A percentile compares a stretch with the other conserved stretches of the same genome.
Conservation (phyloP, 371 early-diverging fungal species). For the Nematocida minor region DNA sequence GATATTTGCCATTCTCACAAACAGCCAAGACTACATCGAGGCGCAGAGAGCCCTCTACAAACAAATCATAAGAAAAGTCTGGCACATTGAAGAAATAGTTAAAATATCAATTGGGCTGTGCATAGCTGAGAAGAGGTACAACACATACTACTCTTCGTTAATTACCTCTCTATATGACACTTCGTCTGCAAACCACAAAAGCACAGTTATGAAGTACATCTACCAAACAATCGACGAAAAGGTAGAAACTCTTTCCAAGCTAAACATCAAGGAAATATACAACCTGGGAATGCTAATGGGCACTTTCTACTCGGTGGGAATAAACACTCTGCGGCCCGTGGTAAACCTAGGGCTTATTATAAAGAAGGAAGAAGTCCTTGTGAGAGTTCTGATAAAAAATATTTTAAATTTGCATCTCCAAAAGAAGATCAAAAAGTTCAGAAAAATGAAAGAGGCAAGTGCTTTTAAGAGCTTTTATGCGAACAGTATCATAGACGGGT, state of each 20-base stretch:
- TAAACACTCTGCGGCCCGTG: neutral
- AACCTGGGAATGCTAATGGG: slow-evolving; percentile 4
- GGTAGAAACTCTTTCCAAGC: neutral
- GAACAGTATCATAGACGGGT: neutral
- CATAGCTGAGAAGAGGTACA: slow-evolving; percentile 18
- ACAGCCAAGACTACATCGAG: slow-evolving; percentile 25
- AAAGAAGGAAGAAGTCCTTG: slow-evolving; percentile 12
- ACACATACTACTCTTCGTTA: slow-evolving; percentile 35
- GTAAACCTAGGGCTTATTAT: neutral
- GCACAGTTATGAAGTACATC: slow-evolving; percentile 33
- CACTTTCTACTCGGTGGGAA: neutral
- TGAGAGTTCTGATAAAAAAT: slow-evolving; percentile 9
- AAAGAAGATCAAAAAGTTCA: slow-evolving; percentile 1
- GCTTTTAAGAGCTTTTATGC: neutral
- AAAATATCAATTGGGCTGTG: slow-evolving; percentile 13
- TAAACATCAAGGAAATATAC: slow-evolving; percentile 41
- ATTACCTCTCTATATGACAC: slow-evolving; percentile 13
- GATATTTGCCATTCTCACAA: slow-evolving; percentile 22
- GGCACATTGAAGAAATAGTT: slow-evolving; percentile 40
- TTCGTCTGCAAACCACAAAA: slow-evolving; percentile 7
- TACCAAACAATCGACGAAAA: slow-evolving; percentile 23
- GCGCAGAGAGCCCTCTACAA: slow-evolving; percentile 44
- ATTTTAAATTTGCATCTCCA: neutral
- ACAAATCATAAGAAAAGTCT: slow-evolving; percentile 32
- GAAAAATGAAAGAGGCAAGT: neutral